phyloP scores from a whole-genome alignment of 1,284 basidiomycete species.

The Irpex sp. region DNA sequence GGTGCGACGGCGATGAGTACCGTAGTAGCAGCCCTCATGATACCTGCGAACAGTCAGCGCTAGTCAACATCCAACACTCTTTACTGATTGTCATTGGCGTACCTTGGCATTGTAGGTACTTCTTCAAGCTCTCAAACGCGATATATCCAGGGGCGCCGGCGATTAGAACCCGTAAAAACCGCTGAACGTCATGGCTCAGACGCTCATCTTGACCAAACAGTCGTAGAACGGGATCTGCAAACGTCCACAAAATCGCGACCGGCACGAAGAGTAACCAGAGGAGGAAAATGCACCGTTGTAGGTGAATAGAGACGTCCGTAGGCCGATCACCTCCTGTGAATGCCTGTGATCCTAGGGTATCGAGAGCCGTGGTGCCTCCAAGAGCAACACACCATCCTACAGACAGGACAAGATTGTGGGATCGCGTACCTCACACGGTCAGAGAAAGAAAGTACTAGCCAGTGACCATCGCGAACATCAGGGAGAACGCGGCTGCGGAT shows the following conservation, averaged over 20 bases:
- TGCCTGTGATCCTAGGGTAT: constrained; percentile 73
- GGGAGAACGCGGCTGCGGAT: constrained; percentile 65
- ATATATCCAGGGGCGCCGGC: constrained; percentile 70
- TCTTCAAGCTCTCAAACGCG: constrained; percentile 74
- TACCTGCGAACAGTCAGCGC: constrained; percentile 40
- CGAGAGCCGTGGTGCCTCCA: constrained; percentile 73
- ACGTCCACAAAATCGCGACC: constrained; percentile 56
- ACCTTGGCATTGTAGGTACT: constrained; percentile 80
- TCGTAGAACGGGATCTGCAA: constrained; percentile 55
- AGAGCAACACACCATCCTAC: constrained; percentile 73
- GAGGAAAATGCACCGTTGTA: constrained; percentile 63
- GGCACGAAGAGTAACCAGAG: constrained; percentile 65
- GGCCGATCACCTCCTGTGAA: constrained; percentile 58
- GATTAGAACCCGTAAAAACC: constrained; percentile 59
- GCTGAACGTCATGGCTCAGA: constrained; percentile 58
- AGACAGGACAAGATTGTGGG: constrained; percentile 35
- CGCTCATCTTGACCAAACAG: constrained; percentile 55
- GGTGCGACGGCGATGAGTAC: constrained; percentile 59
- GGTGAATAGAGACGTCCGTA: constrained; percentile 63
- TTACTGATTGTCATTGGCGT: constrained; percentile 14
- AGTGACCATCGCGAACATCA: constrained; percentile 77
- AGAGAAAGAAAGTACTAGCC: constrained; percentile 45
- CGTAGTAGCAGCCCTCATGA: constrained; percentile 67
- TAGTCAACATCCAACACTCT: neutral
- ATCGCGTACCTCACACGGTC: constrained; percentile 33